phyloP scores from a whole-genome alignment of 768 basidiomycete species.

The Lactarius hatsudake region DNA sequence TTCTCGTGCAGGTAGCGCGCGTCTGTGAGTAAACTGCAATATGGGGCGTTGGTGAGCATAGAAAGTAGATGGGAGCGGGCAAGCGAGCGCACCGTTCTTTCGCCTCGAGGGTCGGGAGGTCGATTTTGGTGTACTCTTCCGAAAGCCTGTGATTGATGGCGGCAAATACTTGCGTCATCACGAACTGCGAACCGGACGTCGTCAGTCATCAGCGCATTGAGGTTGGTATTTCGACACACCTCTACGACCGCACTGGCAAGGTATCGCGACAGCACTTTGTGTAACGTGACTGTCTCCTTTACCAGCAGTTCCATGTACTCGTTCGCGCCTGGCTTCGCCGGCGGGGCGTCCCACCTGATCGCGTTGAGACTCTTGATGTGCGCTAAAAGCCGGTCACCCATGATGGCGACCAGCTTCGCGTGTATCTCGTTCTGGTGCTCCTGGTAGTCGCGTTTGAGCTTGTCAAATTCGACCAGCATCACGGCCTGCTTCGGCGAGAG shows the following conservation, averaged over 20 bases:
- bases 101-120: conserved; percentile 77
- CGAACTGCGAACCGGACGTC: conserved; percentile 50
- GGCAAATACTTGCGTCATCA: conserved; percentile 94
- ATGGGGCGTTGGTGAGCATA: conserved; percentile 16
- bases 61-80: conserved; percentile 7
- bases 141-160: conserved; percentile 88
- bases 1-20: conserved; percentile 74
- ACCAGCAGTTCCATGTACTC: conserved; percentile 92
- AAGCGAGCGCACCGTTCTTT: conserved; percentile 67
- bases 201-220: conserved; percentile 6
- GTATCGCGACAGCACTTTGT: conserved; percentile 94
- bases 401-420: conserved; percentile 94
- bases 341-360: conserved; percentile 74
- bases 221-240: conserved; percentile 44
- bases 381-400: conserved; percentile 88
- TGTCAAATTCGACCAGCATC: conserved; percentile 97
- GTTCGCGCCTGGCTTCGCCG: conserved; percentile 62
- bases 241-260: conserved; percentile 76
- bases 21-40: conserved; percentile 71
- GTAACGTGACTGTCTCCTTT: conserved; percentile 92
- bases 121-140: conserved; percentile 81
- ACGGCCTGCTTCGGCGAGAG: conserved; percentile 93
- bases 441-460: conserved; percentile 97
- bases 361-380: conserved; percentile 81
- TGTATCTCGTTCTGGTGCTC: conserved; percentile 99